These are phyloP conservation scores for Tylopilus subfusipes DNA, from an alignment of 768 basidiomycete genomes.

Conservation along the genomic window DNA sequence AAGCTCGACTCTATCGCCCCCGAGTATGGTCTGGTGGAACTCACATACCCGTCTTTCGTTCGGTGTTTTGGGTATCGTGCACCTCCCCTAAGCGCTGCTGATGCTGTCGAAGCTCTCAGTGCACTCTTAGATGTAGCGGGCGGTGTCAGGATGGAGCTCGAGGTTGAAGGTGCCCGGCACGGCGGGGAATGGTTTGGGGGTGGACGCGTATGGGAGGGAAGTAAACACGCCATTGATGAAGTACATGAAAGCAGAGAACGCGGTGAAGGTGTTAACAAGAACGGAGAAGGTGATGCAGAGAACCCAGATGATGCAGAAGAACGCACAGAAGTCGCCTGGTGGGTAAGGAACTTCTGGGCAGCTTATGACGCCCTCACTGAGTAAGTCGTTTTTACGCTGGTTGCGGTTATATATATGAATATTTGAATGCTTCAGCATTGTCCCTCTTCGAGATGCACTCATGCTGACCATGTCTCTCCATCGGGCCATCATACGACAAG, in stretches of 20 bases:
- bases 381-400: constrained; percentile 47
- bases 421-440: constrained; percentile 47
- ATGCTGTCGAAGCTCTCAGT: constrained; percentile 85
- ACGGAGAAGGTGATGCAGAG: constrained; percentile 21
- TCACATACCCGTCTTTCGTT: constrained; percentile 90
- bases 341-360: constrained; percentile 92
- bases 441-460: constrained; percentile 69
- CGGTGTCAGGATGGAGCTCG: constrained; percentile 87
- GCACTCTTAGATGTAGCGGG: constrained; percentile 89
- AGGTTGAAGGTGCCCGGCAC: constrained; percentile 80
- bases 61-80: constrained; percentile 88
- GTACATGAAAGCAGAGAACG: constrained; percentile 28
- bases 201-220: constrained; percentile 70
- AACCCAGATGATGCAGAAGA: constrained; percentile 33
- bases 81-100: constrained; percentile 85
- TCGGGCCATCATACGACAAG: constrained; percentile 89
- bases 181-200: constrained; percentile 98
- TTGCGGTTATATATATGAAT: background rate
- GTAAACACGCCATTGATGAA: constrained; percentile 36
- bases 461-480: constrained; percentile 88
- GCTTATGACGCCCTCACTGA: constrained; percentile 89
- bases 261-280: constrained; percentile 31
- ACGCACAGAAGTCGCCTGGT: constrained; percentile 63
- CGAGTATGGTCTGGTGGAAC: constrained; percentile 91
- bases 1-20: constrained; percentile 90